Percentiles rank a stretch among this genome's conserved stretches.
Conservation (phyloP, 345 rosid genomes). For the Trapa incisa region DNA sequence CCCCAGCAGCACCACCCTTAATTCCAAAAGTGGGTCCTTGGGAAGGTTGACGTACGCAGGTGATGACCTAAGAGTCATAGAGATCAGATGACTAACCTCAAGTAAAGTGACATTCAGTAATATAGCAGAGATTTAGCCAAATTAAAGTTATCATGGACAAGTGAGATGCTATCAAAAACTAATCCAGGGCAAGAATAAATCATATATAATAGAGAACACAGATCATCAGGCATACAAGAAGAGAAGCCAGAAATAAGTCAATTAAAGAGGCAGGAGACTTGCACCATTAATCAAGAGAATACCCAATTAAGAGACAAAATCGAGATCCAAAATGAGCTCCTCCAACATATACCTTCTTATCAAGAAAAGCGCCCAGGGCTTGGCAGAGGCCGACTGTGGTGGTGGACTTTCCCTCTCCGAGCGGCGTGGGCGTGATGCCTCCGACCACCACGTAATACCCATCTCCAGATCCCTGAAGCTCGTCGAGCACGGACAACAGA, state of each 20-base stretch:
- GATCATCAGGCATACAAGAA: background rate
- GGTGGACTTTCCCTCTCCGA: conserved; percentile 96
- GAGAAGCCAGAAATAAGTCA: background rate
- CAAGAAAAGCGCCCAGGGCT: conserved; percentile 87
- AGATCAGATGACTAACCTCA: background rate
- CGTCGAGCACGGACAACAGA: conserved; percentile 63
- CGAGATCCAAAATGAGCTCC: background rate
- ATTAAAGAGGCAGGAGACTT: background rate
- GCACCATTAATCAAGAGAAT: background rate
- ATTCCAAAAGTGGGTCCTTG: conserved; percentile 99
- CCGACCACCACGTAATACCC: conserved; percentile 95
- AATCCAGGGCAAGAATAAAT: background rate
- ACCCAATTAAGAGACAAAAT: background rate
- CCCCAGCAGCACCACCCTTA: conserved; percentile 99
- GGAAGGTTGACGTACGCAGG: conserved; percentile 97
- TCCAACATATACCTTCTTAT: conserved; percentile 55
- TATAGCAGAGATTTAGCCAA: too few species aligned
- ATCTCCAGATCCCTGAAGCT: conserved; percentile 54
- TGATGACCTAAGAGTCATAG: conserved; percentile 51
- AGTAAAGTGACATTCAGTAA: background rate
- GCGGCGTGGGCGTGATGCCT: conserved; percentile 98
- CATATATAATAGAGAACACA: too few species aligned
- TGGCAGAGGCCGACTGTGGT: conserved; percentile 95
- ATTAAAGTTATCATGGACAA: background rate
- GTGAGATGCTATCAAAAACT: background rate